phyloP scores from a whole-genome alignment of 306 rosid genomes.

The Quercus wislizeni region DNA sequence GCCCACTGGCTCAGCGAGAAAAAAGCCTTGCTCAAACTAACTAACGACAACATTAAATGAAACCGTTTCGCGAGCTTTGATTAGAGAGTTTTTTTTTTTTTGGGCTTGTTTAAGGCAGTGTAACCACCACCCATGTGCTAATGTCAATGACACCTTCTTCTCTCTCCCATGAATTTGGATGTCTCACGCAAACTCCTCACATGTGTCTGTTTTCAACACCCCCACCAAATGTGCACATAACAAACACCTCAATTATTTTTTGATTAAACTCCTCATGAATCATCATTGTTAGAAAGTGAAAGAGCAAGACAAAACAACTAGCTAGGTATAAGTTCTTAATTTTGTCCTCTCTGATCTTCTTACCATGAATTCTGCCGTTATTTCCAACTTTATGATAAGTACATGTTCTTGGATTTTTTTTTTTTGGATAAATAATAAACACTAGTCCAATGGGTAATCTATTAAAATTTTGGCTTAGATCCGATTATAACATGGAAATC shows the following conservation, averaged over 20 bases:
- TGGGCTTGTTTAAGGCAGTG: background rate
- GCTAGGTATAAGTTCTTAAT: background rate
- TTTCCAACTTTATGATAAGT: background rate
- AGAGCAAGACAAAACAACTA: background rate
- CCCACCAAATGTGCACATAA: constrained; percentile 12
- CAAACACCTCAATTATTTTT: background rate
- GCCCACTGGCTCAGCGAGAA: background rate
- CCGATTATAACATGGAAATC: background rate
- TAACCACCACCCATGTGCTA: constrained; percentile 24
- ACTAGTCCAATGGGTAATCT: no score
- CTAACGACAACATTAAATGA: constrained; percentile 3
- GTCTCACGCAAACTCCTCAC: constrained; percentile 4
- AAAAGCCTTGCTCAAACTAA: background rate
- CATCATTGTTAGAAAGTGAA: background rate
- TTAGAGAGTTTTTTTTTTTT: background rate
- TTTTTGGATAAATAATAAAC: no score
- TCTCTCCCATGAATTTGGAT: background rate
- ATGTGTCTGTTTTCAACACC: constrained; percentile 2
- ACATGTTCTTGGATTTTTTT: no score
- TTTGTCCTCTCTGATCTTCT: background rate
- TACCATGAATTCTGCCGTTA: background rate
- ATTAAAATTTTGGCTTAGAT: background rate
- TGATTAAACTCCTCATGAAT: background rate
- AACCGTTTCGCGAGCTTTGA: background rate
- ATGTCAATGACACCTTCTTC: background rate